Evolutionary conservation across 2,329 filamentous ascomycete genomes (phyloP), one percentile per base, ranked within the genome.

Genomic region (Penicillium aurantiogriseum): DNA sequence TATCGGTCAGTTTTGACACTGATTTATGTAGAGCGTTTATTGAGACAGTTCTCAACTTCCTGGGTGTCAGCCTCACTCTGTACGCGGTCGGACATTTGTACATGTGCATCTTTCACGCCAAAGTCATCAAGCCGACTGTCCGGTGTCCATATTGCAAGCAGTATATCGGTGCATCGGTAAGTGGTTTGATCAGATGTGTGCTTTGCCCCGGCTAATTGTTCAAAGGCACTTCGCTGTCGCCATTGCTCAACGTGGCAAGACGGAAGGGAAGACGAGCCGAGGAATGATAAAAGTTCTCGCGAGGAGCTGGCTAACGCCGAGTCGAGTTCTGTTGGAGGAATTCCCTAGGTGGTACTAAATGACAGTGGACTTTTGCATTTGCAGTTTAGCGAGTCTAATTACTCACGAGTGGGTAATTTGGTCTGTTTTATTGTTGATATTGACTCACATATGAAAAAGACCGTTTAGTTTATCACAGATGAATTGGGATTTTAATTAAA

Each of bases 51-150:
- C 47, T 90, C 53, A 85, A 87, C 54, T 91, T 91, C 60, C 42
- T 86, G 25, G 83, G 85, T 52, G 78, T 91, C 5, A 88, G 88
- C 3, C 48, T 89, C 17, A 81, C 84, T 13, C 76, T 91, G 10
- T 91, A 90, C 69, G 74, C 79, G 0, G 78, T 91, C 29, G 88
- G 87, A 1, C 79, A 80, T 49, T 43, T 84, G 39, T 91, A 90
- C 69, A 84, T 86, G 64, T 80, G 78, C 60, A 68, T 85, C 11
- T 85, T 83, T 13, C 79, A 81, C 11, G 87, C 90, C 51, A 83
- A 85, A 15, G 87, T 91, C 61, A 88, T 91, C 70, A 90, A 90
- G 76, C 85, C 83, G 63, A 85, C 83, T 27, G 80, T 86, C 51
- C 88, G 85, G 73, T 91, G 88, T 75, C 82, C 78, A 67, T 91